phyloP scores from a whole-genome alignment of 768 basidiomycete species.

The Hericium erinaceus region DNA sequence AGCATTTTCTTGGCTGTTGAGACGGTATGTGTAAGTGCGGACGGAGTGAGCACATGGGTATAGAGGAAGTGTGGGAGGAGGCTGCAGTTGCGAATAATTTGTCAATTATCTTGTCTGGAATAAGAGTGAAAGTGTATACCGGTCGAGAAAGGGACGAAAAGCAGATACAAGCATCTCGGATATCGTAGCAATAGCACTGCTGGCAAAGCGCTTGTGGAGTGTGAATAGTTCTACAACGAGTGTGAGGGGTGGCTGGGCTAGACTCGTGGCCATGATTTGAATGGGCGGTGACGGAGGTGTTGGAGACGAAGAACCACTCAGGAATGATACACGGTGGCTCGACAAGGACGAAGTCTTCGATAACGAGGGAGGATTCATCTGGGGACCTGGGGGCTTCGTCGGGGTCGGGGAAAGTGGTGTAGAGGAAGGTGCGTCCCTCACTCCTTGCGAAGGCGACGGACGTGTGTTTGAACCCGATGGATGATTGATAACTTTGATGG shows the following conservation, averaged over 20 bases:
- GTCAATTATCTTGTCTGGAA: background rate
- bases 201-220: constrained; percentile 38
- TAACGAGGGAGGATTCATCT: background rate
- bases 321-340: background rate
- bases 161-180: constrained; percentile 37
- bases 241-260: constrained; percentile 32
- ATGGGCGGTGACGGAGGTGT: background rate
- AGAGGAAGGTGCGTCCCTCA: background rate
- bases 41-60: constrained; percentile 40
- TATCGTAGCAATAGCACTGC: constrained; percentile 35
- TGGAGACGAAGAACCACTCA: background rate
- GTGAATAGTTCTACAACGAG: constrained; percentile 44
- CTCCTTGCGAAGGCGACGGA: background rate
- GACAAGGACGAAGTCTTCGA: too few species aligned
- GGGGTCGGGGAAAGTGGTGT: background rate
- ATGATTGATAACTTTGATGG: constrained; percentile 57
- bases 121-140: constrained; percentile 26
- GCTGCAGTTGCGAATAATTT: constrained; percentile 25
- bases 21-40: constrained; percentile 43
- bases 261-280: constrained; percentile 18
- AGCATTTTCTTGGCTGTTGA: constrained; percentile 57
- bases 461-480: background rate
- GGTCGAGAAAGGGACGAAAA: constrained; percentile 49
- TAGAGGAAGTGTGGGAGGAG: constrained; percentile 63
- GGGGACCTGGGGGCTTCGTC: background rate